Base-by-base conservation (phyloP, 345 rosid species). In the Syzygium oleosum region DNA sequence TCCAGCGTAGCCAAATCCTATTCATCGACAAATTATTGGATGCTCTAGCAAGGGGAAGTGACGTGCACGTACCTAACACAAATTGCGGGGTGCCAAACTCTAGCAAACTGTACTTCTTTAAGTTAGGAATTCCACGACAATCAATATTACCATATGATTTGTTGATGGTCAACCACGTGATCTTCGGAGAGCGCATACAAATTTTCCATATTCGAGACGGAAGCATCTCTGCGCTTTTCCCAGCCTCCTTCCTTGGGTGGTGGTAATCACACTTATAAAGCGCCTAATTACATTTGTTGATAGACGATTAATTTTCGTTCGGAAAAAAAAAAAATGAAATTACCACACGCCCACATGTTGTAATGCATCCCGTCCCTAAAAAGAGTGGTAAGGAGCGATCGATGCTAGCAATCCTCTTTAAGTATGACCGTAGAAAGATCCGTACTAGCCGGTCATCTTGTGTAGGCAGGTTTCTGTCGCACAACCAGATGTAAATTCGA, bases 1-100 rank as follows among this genome's bases (percentile, higher is more conserved):
- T 0, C 43, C 8, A 31, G 2, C 12, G 1, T 2, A 0, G 43
- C 0, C 0, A 0, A 68, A 7, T 9, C 23, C 0, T 68, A 31
- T 68, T 34, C 9, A 21, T 68, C 4, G 43, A 34, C 6, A 68
- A 19, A 68, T 9, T 17, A 34, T 31, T 68, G 79, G 79, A 31
- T 16, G 0, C 23, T 68, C 23, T 68, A 68, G 79, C 23, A 31
- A 68, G 43, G 7, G 25, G 13, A 41, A 19, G 23, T 17, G 80
- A 68, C 25, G 80, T 34, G 80, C 80, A 0, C 14, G 80, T 19
- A 17, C 23, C 80, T 68, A 19, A 19, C 80, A 19, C 80, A 7
- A 34, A 68, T 68, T 34, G 80, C 10, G 0, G 2, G 2, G 25
- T 68, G 10, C 80, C 46, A 68, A 68, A 68, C 46, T 34, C 80